Evolutionary conservation across 1,284 basidiomycete genomes (phyloP), one percentile per base, ranked within the genome.

Genomic region (Pseudozyma hubeiensis): DNA sequence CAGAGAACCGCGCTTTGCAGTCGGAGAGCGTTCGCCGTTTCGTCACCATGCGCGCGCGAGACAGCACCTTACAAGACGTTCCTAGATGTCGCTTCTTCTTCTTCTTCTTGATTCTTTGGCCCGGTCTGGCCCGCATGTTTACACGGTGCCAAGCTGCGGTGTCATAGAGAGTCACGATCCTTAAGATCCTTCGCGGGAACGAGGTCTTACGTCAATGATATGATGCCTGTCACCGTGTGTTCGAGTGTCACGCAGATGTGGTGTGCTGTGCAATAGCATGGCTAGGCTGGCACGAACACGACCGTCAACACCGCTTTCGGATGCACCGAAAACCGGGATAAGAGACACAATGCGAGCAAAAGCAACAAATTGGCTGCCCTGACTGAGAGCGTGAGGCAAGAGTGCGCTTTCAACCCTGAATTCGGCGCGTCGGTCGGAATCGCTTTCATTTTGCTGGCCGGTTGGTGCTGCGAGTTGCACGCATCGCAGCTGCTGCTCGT

Each of bases 271-370:
- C 24, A 24, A 24, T 4, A 24, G 24, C 1, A 24, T 24, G 24
- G 4, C 24, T 24, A 24, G 24, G 24, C 24, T 24, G 30, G 7
- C 13, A 33, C 6, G n/a, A 9, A 17, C 48, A 46, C 48, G 61
- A 53, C 61, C 61, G 61, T 64, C 61, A 64, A 57, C 39, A 53
- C 61, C 54, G 61, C 43, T 44, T 44, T 44, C 43, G 35, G 30
- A 7, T 31, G 44, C 44, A n/a, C 47, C 48, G 53, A 56, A 55
- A 45, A 24, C 17, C 35, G 35, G 10, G 10, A 37, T 14, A 37
- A 9, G 14, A 37, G 45, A 14, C 45, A 31, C 11, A 16, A 29
- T 16, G 45, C 45, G 45, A 24, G 45, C 45, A 24, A 29, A 24
- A 30, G 45, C 45, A 30, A 30, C 45, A 47, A 47, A 33, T n/a